Base-by-base conservation (phyloP, 1,139 yeast species). In the Suhomyces bribrorum region DNA sequence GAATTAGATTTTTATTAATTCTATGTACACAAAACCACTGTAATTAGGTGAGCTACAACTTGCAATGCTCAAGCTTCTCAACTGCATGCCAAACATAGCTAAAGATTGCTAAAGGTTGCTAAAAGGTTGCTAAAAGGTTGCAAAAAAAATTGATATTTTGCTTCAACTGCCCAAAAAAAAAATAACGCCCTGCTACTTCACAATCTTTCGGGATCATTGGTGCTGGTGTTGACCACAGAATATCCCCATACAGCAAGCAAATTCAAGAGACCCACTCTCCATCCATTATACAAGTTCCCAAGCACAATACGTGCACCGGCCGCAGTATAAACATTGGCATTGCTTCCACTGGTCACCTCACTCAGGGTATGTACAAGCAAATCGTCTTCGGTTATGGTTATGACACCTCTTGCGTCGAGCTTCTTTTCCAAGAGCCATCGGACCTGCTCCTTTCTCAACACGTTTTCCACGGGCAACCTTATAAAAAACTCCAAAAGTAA, bases 231-330 rank as follows among this genome's bases (percentile, higher is more conserved):
- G 46, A 83, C 55, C 32, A 87, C 73, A 35, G 78, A 77, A 48
- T 88, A 79, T 5, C 96, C 92, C 86, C 95, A 89, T 43, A 83
- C 83, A 14, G 96, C 92, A 38, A 86, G 61, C 8, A 86, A 77
- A 45, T 92, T 88, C 49, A 87, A 61, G 11, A 86, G 72, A 13
- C 95, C 94, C 27, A 88, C 82, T 59, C 89, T 77, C 97, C 97
- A 92, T 31, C 97, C 97, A 50, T 90, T 78, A 71, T 87, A 89
- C 38, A 89, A 68, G 1, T 31, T 29, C 1, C 31, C 31, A 15
- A 39, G 32, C 73, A 72, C 40, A 66, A 51, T 26, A 46, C 68
- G 29, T 49, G 48, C 31, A 44, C 46, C 43, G 44, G 42, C 25
- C 37, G 18, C 20, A 39, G 35, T 33, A 28, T 26, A 14, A 6